Conservation (phyloP, 164 flowering plant genomes). For the Vitis labrusca region DNA sequence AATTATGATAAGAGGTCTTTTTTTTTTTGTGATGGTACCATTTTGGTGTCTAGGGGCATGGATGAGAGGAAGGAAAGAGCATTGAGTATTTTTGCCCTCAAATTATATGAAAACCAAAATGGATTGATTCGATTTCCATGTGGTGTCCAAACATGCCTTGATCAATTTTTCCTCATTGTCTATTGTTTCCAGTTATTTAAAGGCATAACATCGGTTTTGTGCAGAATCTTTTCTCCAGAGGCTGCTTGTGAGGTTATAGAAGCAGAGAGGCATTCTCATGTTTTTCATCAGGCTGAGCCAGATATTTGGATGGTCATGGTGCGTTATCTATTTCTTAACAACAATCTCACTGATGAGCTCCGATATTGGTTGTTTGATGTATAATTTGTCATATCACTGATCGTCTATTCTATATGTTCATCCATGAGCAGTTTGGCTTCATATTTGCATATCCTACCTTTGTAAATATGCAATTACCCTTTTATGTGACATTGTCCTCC, state of each 20-base stretch:
- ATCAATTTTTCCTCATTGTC: not conserved
- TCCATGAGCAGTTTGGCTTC: too few relatives aligned
- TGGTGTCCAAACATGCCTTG: not conserved
- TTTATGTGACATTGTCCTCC: too few relatives aligned
- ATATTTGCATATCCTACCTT: too few relatives aligned
- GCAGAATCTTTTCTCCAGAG: conserved; percentile 93
- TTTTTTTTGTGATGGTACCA: not conserved
- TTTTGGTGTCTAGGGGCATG: not conserved
- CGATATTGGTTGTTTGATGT: too few relatives aligned
- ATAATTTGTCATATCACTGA: too few relatives aligned
- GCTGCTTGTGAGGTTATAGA: conserved; percentile 96
- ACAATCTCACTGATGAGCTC: not conserved
- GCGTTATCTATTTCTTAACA: conserved; percentile 12
- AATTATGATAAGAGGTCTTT: not conserved
- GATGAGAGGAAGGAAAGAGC: too few relatives aligned
- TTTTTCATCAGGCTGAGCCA: conserved; percentile 84
- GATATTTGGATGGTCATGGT: conserved; percentile 99
- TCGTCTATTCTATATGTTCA: too few relatives aligned
- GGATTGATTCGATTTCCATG: not conserved
- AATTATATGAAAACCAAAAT: not conserved
- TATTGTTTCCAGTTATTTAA: conserved; percentile 3
- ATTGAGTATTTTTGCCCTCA: not conserved
- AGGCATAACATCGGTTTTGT: conserved; percentile 23
- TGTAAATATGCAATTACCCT: too few relatives aligned
- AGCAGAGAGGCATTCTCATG: conserved; percentile 89